Conservation (phyloP, 352 stramenopile genomes). For the Pythium diclinum region DNA sequence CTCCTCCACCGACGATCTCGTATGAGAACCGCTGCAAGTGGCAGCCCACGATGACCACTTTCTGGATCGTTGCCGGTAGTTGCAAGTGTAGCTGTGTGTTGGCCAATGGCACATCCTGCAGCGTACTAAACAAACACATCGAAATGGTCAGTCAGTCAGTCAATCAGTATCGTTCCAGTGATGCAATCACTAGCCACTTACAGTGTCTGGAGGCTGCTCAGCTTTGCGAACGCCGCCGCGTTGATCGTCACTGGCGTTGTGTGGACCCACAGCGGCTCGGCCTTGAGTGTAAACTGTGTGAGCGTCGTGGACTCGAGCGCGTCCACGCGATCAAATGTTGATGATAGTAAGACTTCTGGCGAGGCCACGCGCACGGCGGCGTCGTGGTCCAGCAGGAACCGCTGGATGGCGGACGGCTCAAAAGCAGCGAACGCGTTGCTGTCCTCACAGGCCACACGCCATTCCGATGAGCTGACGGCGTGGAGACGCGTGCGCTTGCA, state of each 20-base stretch:
- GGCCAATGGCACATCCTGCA: slow-evolving; percentile 41
- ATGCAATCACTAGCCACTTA: slow-evolving; percentile 20
- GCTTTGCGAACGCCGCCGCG: slow-evolving; percentile 37
- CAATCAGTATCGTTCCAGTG: not conserved
- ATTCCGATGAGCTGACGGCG: not conserved
- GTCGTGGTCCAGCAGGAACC: slow-evolving; percentile 6
- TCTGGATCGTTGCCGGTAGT: slow-evolving; percentile 41
- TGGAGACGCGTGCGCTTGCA: slow-evolving; percentile 5
- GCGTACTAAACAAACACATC: slow-evolving; percentile 26
- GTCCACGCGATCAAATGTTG: slow-evolving; percentile 35
- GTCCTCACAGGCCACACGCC: slow-evolving; percentile 11
- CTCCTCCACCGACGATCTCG: slow-evolving; percentile 32
- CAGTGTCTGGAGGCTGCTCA: slow-evolving; percentile 41
- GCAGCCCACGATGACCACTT: slow-evolving; percentile 47
- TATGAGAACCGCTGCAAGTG: slow-evolving; percentile 40
- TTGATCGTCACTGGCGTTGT: slow-evolving; percentile 33
- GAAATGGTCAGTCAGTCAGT: not conserved
- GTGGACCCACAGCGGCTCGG: slow-evolving; percentile 36
- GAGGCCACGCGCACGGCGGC: not conserved
- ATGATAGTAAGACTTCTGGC: slow-evolving; percentile 32
- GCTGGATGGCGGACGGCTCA: slow-evolving; percentile 4
- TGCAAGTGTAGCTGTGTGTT: slow-evolving; percentile 35
- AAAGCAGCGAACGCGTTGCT: slow-evolving; percentile 1
- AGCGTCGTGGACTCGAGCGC: slow-evolving; percentile 37
- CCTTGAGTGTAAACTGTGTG: slow-evolving; percentile 39